Percentiles rank a stretch among this genome's conserved stretches.
These are phyloP conservation scores for Gamarada debralockiae DNA, from an alignment of 495 filamentous ascomycete genomes.

Conservation along the genomic window DNA sequence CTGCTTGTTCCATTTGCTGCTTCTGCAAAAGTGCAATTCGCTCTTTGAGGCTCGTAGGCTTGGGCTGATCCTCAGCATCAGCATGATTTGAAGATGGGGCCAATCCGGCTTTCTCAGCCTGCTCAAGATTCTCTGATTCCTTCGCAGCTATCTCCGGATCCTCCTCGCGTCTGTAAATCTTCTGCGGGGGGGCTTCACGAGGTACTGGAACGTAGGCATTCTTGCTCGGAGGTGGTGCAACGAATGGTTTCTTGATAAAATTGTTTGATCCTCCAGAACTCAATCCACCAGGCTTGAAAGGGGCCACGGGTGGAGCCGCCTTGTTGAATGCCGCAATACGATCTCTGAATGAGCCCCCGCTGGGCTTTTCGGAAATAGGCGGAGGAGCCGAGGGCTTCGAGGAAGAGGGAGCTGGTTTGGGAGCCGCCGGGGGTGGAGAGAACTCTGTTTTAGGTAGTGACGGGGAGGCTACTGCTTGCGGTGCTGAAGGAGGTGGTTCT, in stretches of 20 bases:
- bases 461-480: slow-evolving; percentile 26
- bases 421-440: slow-evolving; percentile 28
- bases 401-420: slow-evolving; percentile 39
- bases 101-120: slow-evolving; percentile 56
- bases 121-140: slow-evolving; percentile 51
- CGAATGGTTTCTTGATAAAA: slow-evolving; percentile 98
- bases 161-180: slow-evolving; percentile 83
- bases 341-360: slow-evolving; percentile 76
- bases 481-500: slow-evolving; percentile 32
- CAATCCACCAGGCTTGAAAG: slow-evolving; percentile 73
- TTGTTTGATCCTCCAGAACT: slow-evolving; percentile 49
- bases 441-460: slow-evolving; percentile 21
- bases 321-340: slow-evolving; percentile 98
- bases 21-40: slow-evolving; percentile 90
- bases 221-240: slow-evolving; percentile 89
- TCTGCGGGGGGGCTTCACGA: slow-evolving; percentile 59
- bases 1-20: slow-evolving; percentile 84
- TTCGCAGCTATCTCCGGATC: slow-evolving; percentile 76
- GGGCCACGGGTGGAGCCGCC: slow-evolving; percentile 75
- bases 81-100: slow-evolving; percentile 41
- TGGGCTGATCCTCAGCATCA: slow-evolving; percentile 75
- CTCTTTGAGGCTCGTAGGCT: slow-evolving; percentile 90
- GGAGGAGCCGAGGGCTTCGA: slow-evolving; percentile 48
- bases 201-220: slow-evolving; percentile 84
- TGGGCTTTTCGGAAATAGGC: slow-evolving; percentile 73